Base-by-base conservation (phyloP, 208 protist genomes). In the Wallacemonas sp. region DNA sequence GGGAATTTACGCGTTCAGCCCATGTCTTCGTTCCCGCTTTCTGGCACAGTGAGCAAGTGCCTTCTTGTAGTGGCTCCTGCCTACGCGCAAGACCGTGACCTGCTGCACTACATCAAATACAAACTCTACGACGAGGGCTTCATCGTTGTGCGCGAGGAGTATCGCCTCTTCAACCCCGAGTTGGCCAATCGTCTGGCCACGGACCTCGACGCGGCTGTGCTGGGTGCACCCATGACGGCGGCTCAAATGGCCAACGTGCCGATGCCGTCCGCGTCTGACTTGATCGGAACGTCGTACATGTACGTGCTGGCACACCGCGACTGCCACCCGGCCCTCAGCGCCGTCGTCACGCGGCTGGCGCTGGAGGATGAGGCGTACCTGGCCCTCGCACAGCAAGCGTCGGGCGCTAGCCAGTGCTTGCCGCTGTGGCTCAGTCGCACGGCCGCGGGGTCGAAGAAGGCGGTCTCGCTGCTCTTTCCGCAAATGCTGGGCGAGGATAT, bases 61-160 rank as follows among this genome's bases (percentile, higher is more conserved):
- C 71, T 74, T 17, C 76, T 95, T 21, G 62, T 95, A 19, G 68
- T 95, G 16, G 70, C 76, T 0, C 84, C 89, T 0, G 61, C 74
- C 44, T 87, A 84, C 61, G 83, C 89, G 8, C 72, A 76, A 17
- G 62, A 80, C 38, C 44, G 49, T 4, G 84, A 89, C 4, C 72
- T 93, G n/a, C 74, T 90, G n/a, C 73, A 91, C 24, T 79, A 85
- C 66, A 81, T 88, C 52, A 90, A 87, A 55, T 92, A 83, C 72
- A 84, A 82, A 36, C 75, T 96, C 24, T 86, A 85, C 69, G 90
- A 93, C 34, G 84, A 75, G 6, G 90, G 90, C 60, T 96, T 96
- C 71, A 89, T 93, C 57, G 68, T 94, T 24, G 79, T 90, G 11
- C 84, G 84, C 11, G 84, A 93, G 60, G 87, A 93, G 74, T 80